Base-by-base conservation (phyloP, 371 early-diverging fungal genomes). In the Nematocida ausubeli region DNA sequence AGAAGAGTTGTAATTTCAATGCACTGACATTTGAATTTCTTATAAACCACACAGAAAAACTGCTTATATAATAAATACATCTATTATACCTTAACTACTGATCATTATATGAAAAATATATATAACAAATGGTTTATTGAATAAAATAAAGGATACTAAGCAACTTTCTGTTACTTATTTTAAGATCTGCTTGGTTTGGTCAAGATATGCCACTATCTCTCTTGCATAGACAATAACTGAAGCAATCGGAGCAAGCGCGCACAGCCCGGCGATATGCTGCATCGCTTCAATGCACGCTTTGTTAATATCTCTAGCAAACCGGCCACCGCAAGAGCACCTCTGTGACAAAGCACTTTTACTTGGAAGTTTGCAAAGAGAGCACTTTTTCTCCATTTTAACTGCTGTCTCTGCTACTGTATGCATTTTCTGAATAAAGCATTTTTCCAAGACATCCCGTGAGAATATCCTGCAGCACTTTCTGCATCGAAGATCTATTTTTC, bases 341-440 rank as follows among this genome's bases (percentile, higher is more conserved):
- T 6, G 2, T 37, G 54, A 6, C 4, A 75, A 12, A 12, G 37
- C 14, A 5, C 51, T 42, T 28, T 54, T 0, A 30, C 73, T 14
- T 3, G 78, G 78, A 6, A 50, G 37, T 39, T 75, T 75, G 42
- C 78, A 75, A 3, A n/a, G 6, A n/a, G 7, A 1, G 58, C 78
- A 75, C 7, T 65, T 64, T 54, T 24, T 66, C 52, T 75, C 78
- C 42, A 28, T 64, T 57, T 75, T 75, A 9, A 75, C 44, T 26
- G 56, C 67, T 42, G 5, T 34, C 54, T 42, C 66, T 0, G 56
- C 52, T 9, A 9, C 44, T 28, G 19, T 12, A 30, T 55, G 32
- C 9, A 75, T 75, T 39, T 51, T 4, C 1, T 19, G 16, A 7
- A n/a, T 51, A 14, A 66, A 5, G 1, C 42, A 9, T 1, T 39